Evolutionary conservation across 148 eudicot species (phyloP).

Genomic region (Fagopyrum homotropicum): DNA sequence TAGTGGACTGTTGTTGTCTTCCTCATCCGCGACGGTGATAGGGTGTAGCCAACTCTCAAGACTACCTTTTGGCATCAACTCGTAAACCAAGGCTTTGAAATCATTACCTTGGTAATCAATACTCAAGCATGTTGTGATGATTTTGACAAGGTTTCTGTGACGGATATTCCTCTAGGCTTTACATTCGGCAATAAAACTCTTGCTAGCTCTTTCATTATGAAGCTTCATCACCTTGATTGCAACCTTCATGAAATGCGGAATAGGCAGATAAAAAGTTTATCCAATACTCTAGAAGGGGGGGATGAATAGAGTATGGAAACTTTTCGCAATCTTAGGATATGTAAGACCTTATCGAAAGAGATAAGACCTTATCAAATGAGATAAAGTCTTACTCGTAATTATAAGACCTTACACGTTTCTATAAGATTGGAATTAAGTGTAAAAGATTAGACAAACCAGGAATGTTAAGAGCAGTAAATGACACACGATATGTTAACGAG

Average conservation of each 20-base stretch:
- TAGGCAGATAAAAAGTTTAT: too few relatives aligned
- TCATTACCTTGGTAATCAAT: constrained; percentile 16
- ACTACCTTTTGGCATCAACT: constrained; percentile 19
- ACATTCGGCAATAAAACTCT: constrained; percentile 19
- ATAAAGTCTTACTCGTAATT: too few relatives aligned
- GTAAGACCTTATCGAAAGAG: too few relatives aligned
- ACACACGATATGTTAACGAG: too few relatives aligned
- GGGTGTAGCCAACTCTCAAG: constrained; percentile 21
- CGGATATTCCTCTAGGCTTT: constrained; percentile 20
- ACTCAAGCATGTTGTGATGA: constrained; percentile 20
- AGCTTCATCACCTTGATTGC: constrained; percentile 22
- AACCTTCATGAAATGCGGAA: constrained; percentile 15
- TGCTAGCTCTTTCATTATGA: constrained; percentile 8
- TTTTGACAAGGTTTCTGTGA: constrained; percentile 19
- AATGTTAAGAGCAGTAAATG: too few relatives aligned
- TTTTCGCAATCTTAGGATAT: too few relatives aligned
- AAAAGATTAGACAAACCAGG: too few relatives aligned
- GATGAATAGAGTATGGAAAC: too few relatives aligned
- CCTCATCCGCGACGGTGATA: background rate
- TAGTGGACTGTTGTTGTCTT: background rate
- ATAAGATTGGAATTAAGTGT: too few relatives aligned
- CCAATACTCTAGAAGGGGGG: too few relatives aligned
- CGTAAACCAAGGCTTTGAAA: constrained; percentile 20
- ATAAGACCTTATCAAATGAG: too few relatives aligned
- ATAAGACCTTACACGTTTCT: too few relatives aligned